A percentile compares a stretch with the other conserved stretches of the same genome.
These are phyloP conservation scores for Aspergillus sp. DNA, from an alignment of 2,329 filamentous ascomycete species.

Conservation along the genomic window DNA sequence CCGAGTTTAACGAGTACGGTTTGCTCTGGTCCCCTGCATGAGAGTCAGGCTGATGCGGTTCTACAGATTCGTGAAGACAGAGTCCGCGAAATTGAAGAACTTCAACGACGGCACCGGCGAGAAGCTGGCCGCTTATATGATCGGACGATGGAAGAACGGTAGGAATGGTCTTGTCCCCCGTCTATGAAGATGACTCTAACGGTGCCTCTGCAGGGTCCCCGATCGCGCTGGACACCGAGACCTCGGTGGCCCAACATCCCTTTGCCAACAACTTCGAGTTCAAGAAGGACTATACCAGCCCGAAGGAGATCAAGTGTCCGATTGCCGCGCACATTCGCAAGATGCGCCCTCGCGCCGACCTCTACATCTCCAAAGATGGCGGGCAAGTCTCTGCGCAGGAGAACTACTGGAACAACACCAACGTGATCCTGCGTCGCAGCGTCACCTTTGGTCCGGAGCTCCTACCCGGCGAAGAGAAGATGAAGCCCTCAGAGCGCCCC, in stretches of 20 bases:
- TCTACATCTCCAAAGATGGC: slow-evolving; percentile 4
- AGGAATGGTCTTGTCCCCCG: background rate
- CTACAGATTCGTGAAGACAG: slow-evolving; percentile 29
- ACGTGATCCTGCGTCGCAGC: slow-evolving; percentile 41
- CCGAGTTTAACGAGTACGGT: slow-evolving; percentile 32
- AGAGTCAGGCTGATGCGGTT: background rate
- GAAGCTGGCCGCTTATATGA: slow-evolving; percentile 39
- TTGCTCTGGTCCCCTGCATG: too few species aligned
- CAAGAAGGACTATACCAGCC: slow-evolving; percentile 9
- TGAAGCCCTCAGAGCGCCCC: slow-evolving; percentile 17
- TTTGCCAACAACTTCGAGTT: slow-evolving; percentile 38
- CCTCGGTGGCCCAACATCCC: slow-evolving; percentile 29
- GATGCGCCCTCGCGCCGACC: slow-evolving; percentile 40
- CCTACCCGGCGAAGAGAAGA: slow-evolving; percentile 25
- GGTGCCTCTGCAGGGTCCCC: slow-evolving; percentile 24
- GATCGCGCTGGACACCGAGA: slow-evolving; percentile 22
- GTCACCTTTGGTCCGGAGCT: slow-evolving; percentile 42
- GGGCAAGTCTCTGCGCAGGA: slow-evolving; percentile 2
- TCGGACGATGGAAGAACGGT: slow-evolving; percentile 43
- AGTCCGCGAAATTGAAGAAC: slow-evolving; percentile 13
- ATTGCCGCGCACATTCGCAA: slow-evolving; percentile 47
- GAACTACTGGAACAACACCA: slow-evolving; percentile 4
- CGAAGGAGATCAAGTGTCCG: slow-evolving; percentile 35
- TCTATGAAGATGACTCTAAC: background rate
- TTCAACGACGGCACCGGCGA: slow-evolving; percentile 15